These are phyloP conservation scores for Talaromyces sp. DNA, from an alignment of 2,329 filamentous ascomycete genomes.

Conservation along the genomic window DNA sequence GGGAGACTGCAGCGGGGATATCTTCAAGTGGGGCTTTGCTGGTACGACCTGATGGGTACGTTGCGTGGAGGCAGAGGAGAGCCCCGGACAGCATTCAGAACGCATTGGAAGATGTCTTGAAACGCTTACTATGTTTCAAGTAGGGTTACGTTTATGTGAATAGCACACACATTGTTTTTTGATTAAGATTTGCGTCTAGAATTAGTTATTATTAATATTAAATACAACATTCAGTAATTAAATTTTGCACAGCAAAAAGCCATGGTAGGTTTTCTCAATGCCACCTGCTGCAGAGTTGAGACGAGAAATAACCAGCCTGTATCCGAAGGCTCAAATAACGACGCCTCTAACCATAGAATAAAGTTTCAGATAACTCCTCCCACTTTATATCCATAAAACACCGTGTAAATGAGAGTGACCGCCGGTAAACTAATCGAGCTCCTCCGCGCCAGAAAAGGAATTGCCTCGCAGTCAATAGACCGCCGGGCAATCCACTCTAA, in stretches of 20 bases:
- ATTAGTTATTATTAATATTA: background rate
- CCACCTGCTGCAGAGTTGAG: background rate
- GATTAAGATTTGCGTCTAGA: background rate
- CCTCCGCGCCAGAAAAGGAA: background rate
- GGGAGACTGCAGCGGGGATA: slow-evolving; percentile 8
- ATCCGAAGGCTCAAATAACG: background rate
- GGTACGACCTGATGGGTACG: slow-evolving; percentile 6
- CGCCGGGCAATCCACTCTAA: background rate
- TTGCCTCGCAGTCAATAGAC: background rate
- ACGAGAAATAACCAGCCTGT: background rate
- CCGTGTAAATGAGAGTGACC: background rate
- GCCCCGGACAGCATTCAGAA: background rate
- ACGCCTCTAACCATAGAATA: background rate
- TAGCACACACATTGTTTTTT: background rate
- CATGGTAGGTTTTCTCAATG: background rate
- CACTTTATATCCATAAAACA: background rate
- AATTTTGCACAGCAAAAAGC: background rate
- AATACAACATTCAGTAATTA: background rate
- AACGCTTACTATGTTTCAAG: background rate
- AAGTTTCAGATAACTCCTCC: background rate
- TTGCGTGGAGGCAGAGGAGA: slow-evolving; percentile 9
- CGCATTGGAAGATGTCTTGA: background rate
- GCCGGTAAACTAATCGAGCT: background rate
- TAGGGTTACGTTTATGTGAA: background rate
- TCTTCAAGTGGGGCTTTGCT: slow-evolving; percentile 6